Evolutionary conservation across 2,329 filamentous ascomycete genomes (phyloP).

Genomic region (Stagonosporopsis chrysanthemi): DNA sequence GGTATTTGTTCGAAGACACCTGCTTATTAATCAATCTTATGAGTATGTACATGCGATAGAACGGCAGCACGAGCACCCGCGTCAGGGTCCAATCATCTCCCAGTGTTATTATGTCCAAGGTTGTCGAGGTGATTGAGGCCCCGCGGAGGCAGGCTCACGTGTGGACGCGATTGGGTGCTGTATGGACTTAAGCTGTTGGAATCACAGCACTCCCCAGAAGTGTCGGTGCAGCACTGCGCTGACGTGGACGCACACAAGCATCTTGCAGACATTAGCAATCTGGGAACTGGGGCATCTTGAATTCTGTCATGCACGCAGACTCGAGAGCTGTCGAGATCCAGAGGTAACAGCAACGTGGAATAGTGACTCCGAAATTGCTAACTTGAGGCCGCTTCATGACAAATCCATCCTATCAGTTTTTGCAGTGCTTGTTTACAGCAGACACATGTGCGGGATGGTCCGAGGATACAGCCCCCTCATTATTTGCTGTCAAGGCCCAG

Average conservation of each 20-base stretch:
- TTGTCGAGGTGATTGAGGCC: not conserved
- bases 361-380: too few species aligned
- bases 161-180: conserved; percentile 2
- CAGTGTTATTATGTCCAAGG: not conserved
- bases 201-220: not conserved
- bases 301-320: not conserved
- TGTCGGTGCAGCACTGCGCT: not conserved
- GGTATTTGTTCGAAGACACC: too few species aligned
- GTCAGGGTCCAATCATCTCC: not conserved
- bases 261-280: too few species aligned
- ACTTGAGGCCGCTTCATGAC: not conserved
- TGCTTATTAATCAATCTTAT: too few species aligned
- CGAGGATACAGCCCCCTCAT: conserved; percentile 31
- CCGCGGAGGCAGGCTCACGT: conserved; percentile 3
- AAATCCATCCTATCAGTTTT: too few species aligned
- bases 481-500: conserved; percentile 34
- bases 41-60: not conserved
- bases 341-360: not conserved
- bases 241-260: not conserved
- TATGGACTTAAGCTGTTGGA: not conserved
- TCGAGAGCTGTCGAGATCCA: not conserved
- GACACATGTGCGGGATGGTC: conserved; percentile 19
- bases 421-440: conserved; percentile 1
- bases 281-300: too few species aligned
- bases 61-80: not conserved